Evolutionary conservation across 345 rosid genomes (phyloP).

Genomic region (Lagerstroemia speciosa): DNA sequence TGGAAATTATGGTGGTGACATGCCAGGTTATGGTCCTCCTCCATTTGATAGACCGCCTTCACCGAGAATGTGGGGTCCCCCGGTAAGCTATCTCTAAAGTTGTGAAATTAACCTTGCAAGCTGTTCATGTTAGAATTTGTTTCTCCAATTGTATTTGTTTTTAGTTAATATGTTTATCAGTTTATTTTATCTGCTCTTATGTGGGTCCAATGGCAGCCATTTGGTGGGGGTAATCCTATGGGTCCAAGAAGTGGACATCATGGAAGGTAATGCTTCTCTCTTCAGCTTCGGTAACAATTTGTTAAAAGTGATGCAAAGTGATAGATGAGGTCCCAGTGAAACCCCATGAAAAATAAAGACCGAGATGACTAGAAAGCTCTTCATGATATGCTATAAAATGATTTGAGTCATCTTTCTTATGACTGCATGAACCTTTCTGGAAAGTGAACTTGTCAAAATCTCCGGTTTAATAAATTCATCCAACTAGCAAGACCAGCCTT

Average conservation of each 20-base stretch:
- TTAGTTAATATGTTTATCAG: background rate
- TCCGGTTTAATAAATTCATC: background rate
- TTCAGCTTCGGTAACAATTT: background rate
- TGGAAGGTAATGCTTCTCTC: slow-evolving; percentile 32
- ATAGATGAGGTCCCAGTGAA: background rate
- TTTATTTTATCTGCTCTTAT: slow-evolving; percentile 3
- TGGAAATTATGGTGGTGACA: slow-evolving; percentile 33
- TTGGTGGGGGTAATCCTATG: slow-evolving; percentile 29
- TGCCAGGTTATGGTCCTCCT: slow-evolving; percentile 51
- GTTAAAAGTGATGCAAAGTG: background rate
- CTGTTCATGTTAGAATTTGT: background rate
- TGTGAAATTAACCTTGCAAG: background rate
- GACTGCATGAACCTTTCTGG: background rate
- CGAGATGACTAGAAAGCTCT: background rate
- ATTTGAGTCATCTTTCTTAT: background rate
- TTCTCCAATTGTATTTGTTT: background rate
- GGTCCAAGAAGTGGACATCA: slow-evolving; percentile 44
- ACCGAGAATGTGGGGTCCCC: slow-evolving; percentile 68
- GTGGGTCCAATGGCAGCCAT: slow-evolving; percentile 26
- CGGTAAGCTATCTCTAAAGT: slow-evolving; percentile 28
- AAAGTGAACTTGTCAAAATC: background rate
- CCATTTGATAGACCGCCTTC: slow-evolving; percentile 58
- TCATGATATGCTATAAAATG: background rate
- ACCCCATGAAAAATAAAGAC: background rate
- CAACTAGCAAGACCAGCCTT: background rate